phyloP scores from a whole-genome alignment of 345 rosid species.

The Camelina laxa region DNA sequence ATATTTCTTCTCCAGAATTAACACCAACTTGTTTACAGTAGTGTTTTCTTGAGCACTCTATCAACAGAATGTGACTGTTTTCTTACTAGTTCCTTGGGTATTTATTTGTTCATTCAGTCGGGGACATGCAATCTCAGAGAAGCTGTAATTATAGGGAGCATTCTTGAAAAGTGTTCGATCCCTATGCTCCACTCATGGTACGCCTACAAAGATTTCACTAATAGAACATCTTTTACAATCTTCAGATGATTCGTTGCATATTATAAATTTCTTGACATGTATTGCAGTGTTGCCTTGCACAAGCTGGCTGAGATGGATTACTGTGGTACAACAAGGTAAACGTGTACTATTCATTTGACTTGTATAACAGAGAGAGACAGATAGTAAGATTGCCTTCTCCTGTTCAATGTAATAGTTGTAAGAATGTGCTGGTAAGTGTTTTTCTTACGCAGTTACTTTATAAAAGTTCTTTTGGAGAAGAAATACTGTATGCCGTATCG shows the following conservation, averaged over 20 bases:
- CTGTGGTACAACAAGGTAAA: slow-evolving; percentile 95
- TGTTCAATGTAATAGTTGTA: neutral
- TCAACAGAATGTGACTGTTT: slow-evolving; percentile 9
- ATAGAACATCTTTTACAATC: neutral
- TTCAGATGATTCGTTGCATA: neutral
- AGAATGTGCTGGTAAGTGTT: slow-evolving; percentile 11
- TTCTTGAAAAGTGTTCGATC: slow-evolving; percentile 79
- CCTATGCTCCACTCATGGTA: slow-evolving; percentile 96
- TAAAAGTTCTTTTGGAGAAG: slow-evolving; percentile 90
- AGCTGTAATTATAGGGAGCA: slow-evolving; percentile 90
- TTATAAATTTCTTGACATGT: slow-evolving; percentile 26
- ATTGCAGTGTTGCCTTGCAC: slow-evolving; percentile 76
- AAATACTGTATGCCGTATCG: slow-evolving; percentile 87
- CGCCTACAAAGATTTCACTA: neutral
- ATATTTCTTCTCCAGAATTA: neutral
- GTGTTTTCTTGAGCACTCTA: neutral
- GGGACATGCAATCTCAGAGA: slow-evolving; percentile 93
- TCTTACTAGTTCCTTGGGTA: neutral
- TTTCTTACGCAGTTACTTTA: slow-evolving; percentile 71
- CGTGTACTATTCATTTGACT: neutral
- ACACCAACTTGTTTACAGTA: neutral
- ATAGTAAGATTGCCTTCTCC: slow-evolving; percentile 3
- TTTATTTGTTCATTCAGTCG: slow-evolving; percentile 63
- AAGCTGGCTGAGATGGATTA: slow-evolving; percentile 93
- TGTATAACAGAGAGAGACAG: neutral